phyloP scores from a whole-genome alignment of 164 flowering plant species.

The Saururus chinensis region DNA sequence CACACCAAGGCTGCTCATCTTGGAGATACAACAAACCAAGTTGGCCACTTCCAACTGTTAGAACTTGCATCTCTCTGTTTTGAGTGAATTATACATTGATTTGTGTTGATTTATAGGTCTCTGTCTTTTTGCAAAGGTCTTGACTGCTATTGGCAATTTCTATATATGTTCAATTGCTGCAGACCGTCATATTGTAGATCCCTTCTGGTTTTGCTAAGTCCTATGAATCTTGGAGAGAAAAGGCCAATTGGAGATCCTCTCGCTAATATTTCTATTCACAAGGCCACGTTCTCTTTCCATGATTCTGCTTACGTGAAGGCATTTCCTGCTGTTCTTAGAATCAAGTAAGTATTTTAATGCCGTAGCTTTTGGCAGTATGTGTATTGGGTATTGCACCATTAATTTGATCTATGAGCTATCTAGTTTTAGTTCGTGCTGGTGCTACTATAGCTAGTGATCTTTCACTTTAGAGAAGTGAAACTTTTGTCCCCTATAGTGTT shows the following conservation, averaged over 20 bases:
- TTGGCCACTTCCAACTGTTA: too few relatives aligned
- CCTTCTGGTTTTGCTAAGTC: too few relatives aligned
- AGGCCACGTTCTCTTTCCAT: conserved; percentile 30
- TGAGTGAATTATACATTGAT: too few relatives aligned
- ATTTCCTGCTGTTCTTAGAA: conserved; percentile 58
- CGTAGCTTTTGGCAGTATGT: background rate
- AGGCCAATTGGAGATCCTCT: conserved; percentile 48
- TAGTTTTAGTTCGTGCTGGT: background rate
- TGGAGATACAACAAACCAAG: too few relatives aligned
- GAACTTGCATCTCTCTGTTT: too few relatives aligned
- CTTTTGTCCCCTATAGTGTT: background rate
- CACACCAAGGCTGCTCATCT: too few relatives aligned
- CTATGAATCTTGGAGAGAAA: conserved; percentile 17
- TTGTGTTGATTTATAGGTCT: too few relatives aligned
- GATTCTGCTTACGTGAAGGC: conserved; percentile 50
- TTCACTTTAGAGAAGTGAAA: background rate
- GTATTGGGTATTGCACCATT: background rate
- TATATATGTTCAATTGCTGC: too few relatives aligned
- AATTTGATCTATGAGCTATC: background rate
- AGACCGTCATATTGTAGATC: too few relatives aligned
- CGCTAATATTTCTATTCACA: conserved; percentile 51
- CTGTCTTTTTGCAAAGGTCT: too few relatives aligned
- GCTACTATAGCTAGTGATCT: background rate
- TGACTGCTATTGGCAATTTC: too few relatives aligned
- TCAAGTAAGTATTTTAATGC: conserved; percentile 21